Conservation (phyloP, 2,329 filamentous ascomycete species). For the Juglanconis oblonga region DNA sequence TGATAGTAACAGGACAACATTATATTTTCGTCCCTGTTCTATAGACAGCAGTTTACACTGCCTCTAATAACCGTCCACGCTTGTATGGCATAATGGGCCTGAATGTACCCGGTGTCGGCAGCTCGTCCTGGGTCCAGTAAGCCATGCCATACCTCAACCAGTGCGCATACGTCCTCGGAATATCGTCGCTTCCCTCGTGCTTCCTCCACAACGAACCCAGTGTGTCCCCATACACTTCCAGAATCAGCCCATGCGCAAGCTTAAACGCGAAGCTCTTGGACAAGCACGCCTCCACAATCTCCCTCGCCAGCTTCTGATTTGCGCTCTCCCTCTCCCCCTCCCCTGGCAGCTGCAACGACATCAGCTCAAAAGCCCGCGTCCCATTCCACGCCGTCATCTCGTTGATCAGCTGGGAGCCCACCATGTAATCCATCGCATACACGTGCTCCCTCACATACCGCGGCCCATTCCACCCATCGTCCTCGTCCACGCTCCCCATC, state of each 20-base stretch:
- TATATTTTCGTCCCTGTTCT: too few species aligned
- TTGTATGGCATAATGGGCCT: slow-evolving; percentile 35
- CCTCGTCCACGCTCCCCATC: slow-evolving; percentile 48
- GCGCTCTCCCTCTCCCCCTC: slow-evolving; percentile 36
- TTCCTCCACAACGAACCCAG: slow-evolving; percentile 53
- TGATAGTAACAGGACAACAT: too few species aligned
- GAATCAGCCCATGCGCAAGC: slow-evolving; percentile 51
- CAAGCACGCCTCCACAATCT: slow-evolving; percentile 51
- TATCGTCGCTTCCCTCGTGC: slow-evolving; percentile 44
- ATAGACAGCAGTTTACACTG: neutral
- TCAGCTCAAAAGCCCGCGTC: slow-evolving; percentile 44
- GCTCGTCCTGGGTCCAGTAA: slow-evolving; percentile 41
- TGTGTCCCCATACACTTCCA: slow-evolving; percentile 46
- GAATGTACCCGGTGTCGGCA: slow-evolving; percentile 35
- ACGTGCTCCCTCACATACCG: slow-evolving; percentile 46
- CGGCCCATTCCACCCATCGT: slow-evolving; percentile 52
- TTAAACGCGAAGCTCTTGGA: slow-evolving; percentile 52
- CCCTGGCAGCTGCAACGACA: slow-evolving; percentile 40
- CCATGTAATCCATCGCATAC: slow-evolving; percentile 49
- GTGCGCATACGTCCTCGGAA: slow-evolving; percentile 50
- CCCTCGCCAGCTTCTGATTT: slow-evolving; percentile 45
- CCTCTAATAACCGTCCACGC: slow-evolving; percentile 26
- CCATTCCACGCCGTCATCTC: slow-evolving; percentile 51
- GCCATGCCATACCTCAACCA: slow-evolving; percentile 51
- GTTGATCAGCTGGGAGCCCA: slow-evolving; percentile 50